Base-by-base conservation (phyloP, 2,329 filamentous ascomycete species). In the Colletotrichum navitas region DNA sequence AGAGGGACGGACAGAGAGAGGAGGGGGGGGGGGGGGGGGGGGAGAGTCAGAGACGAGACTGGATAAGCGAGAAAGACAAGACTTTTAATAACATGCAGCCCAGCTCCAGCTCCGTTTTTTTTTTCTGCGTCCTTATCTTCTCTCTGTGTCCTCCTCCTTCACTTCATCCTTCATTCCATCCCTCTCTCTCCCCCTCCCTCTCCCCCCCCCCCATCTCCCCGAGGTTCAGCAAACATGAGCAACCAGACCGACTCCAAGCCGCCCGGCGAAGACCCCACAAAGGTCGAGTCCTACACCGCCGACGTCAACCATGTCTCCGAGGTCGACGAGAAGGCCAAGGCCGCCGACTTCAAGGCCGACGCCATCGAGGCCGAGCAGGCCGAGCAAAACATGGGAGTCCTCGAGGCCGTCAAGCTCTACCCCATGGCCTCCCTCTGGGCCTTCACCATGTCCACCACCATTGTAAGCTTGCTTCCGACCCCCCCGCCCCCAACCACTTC, bases 341-440 rank as follows among this genome's bases (percentile, higher is more conserved):
- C 78, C 71, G 75, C 80, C 74, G 81, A 83, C 67, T 84, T 83
- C 83, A 87, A 85, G 81, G 79, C 81, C 7, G 86, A 82, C 75
- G 88, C 88, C 73, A 86, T 89, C 75, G 85, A 88, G 73, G 89
- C 87, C 16, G 89, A 91, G 80, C 85, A 78, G 43, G 70, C 66
- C 1, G 80, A 82, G 71, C 76, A 77, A 43, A 75, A 79, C 59
- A 80, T 82, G 80, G 76, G 76, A 1, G 79, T 81, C 54, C 16
- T 80, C 10, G 75, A 81, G 72, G 79, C 80, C 66, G 77, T 81
- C 10, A 74, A 66, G 65, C 76, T 76, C 2, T 81, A 82, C 36
- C 80, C 80, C 8, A 79, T 80, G 76, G 81, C 81, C 43, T 74
- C 77, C n/a, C 73, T 80, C 49, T 83, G 81, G 81, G 81, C 81